phyloP scores from a whole-genome alignment of 2,329 filamentous ascomycete genomes.

The Penicillium sp. region DNA sequence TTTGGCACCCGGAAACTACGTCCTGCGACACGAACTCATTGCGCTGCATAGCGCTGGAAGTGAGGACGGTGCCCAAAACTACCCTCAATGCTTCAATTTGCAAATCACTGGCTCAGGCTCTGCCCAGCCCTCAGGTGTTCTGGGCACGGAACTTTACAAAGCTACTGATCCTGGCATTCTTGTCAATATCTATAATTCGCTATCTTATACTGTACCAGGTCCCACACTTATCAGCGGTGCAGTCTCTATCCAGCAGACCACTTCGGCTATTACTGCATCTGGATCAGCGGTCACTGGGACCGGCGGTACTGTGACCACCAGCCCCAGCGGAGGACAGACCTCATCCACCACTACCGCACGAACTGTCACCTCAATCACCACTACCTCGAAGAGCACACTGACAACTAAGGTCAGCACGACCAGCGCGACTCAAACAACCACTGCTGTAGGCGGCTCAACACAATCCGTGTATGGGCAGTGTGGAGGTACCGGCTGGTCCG shows the following conservation, averaged over 20 bases:
- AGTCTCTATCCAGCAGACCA: conserved; percentile 22
- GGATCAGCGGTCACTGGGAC: conserved; percentile 22
- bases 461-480: conserved; percentile 27
- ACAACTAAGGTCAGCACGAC: neutral
- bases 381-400: neutral
- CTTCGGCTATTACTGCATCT: conserved; percentile 24
- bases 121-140: conserved; percentile 49
- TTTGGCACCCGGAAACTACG: conserved; percentile 54
- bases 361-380: neutral
- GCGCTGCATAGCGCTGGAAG: conserved; percentile 51
- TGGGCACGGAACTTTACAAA: conserved; percentile 59
- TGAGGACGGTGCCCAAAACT: conserved; percentile 53
- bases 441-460: conserved; percentile 8
- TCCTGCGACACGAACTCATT: conserved; percentile 57
- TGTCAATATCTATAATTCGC: conserved; percentile 59
- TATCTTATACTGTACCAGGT: conserved; percentile 58
- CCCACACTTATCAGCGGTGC: conserved; percentile 38
- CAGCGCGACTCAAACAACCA: neutral
- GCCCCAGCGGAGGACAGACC: neutral
- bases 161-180: conserved; percentile 59
- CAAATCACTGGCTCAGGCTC: conserved; percentile 58
- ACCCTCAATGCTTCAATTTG: conserved; percentile 62
- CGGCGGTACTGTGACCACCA: conserved; percentile 6
- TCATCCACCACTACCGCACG: conserved; percentile 4
- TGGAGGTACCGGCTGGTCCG: conserved; percentile 23